Evolutionary conservation across 2,329 filamentous ascomycete genomes (phyloP), one percentile per base, ranked within the genome.

Genomic region (Hypoxylon sp.): DNA sequence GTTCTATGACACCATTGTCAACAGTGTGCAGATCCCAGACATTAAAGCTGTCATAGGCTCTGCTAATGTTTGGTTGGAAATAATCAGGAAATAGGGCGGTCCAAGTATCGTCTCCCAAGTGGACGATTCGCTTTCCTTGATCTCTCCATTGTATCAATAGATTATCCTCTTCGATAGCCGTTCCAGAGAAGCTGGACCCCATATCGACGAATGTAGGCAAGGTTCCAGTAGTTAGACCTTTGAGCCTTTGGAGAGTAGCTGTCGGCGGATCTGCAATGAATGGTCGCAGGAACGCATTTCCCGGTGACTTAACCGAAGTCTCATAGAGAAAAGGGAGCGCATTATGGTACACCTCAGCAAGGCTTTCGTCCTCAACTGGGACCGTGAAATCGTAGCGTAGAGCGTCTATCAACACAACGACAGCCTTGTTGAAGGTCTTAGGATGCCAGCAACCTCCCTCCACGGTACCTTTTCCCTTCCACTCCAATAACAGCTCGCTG

Each of bases 81-180:
- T 97, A 94, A n/a, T 87, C 93, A 0, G 96, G 96, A 78, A 98
- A 99, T 14, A 99, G 84, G 47, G 93, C 87, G 72, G 94, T 92
- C 96, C 96, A 99, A 3, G 96, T 99, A 81, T 99, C 95, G 79
- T 99, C 96, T n/a, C 96, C 96, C 39, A 99, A 84, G 76, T 99
- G 97, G 5, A 94, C 96, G 73, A 99, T 88, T 71, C 87, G 92
- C 84, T 94, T 82, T 80, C 88, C 76, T 81, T 89, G 81, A 82
- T 91, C 77, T 80, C 85, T 78, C 83, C 92, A 78, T 80, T 97
- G 80, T 86, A 90, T 82, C 82, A 92, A 76, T 81, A 91, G 73
- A 83, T 97, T 84, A 78, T 99, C 96, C 83, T 99, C 96, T 63
- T 98, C 94, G 74, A 99, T 98, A 5, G 93, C 93, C 2, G 92